Base-by-base conservation (phyloP, 257 asterid species). In the Leptodermis oblonga region DNA sequence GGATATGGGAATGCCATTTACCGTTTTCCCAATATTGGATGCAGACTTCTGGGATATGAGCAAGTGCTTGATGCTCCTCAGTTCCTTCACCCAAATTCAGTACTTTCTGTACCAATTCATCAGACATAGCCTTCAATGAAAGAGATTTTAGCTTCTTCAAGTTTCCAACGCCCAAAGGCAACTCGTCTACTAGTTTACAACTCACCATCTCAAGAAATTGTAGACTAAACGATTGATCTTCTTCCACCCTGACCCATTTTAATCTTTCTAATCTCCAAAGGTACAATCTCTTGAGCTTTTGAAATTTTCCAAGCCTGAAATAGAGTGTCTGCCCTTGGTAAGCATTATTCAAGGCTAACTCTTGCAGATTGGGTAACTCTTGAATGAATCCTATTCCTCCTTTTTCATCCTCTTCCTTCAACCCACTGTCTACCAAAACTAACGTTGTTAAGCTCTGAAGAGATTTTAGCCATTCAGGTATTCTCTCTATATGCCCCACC, bases 161-260 rank as follows among this genome's bases (percentile, higher is more conserved):
- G 30, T 78, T 61, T 33, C 18, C 59, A 5, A 69, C 28, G 28
- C 72, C 78, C 4, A 1, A 1, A 3, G 76, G 79, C 22, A 75
- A 7, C 63, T 78, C 77, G 23, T 9, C 65, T 36, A 78, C 12
- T 18, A 34, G 45, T 33, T 11, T 23, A 37, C 80, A 75, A 1
- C 7, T 30, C 22, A 10, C 5, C 22, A 80, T 18, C 0, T 0
- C 0, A 7, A 80, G 30, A 0, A 0, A 0, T 36, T 69, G 13
- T 8, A 80, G 77, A 52, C 15, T 48, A 1, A 76, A 51, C 4
- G 81, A 37, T 12, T 46, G 4, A 13, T 65, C 81, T 4, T 64
- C 46, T 56, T 72, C 81, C 30, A 79, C 41, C 6, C 14, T 25
- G 17, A 79, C 64, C 33, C 34, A 65, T 64, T 36, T 76, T 67